Evolutionary conservation across 495 filamentous ascomycete species (phyloP).

Genomic region (Penicillium parvum): DNA sequence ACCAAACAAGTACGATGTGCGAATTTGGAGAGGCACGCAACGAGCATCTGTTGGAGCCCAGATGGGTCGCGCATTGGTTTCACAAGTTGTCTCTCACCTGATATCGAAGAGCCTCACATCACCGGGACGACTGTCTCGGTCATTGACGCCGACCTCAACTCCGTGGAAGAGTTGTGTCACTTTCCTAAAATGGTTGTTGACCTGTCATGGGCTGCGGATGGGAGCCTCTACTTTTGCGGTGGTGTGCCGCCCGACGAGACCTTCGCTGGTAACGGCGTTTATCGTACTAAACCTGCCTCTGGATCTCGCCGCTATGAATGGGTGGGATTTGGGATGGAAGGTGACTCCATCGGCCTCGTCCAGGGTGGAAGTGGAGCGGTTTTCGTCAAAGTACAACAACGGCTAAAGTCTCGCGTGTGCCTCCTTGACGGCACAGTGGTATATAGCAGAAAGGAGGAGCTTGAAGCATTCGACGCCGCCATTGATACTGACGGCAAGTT

Average conservation of each 20-base stretch:
- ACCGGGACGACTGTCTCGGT: conserved; percentile 2
- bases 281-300: not conserved
- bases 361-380: conserved; percentile 1
- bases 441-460: conserved; percentile 7
- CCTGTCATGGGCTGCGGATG: conserved; percentile 1
- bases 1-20: conserved; percentile 2
- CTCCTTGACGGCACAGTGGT: conserved; percentile 6
- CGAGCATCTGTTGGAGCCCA: conserved; percentile 5
- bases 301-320: not conserved
- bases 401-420: conserved; percentile 7
- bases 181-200: conserved; percentile 3
- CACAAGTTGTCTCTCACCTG: conserved; percentile 5
- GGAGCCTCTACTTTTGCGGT: conserved; percentile 2
- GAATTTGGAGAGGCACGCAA: conserved; percentile 4
- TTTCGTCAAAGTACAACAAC: conserved; percentile 7
- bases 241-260: not conserved
- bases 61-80: conserved; percentile 7
- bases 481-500: conserved; percentile 3
- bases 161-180: conserved; percentile 3
- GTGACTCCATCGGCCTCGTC: conserved; percentile 5
- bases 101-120: conserved; percentile 5
- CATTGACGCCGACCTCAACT: conserved; percentile 1
- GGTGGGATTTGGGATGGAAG: conserved; percentile 2
- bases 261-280: conserved; percentile 2
- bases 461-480: conserved; percentile 5